Evolutionary conservation across 176 grass and related monocot genomes (phyloP).

Genomic region (Sorghum bicolor): DNA sequence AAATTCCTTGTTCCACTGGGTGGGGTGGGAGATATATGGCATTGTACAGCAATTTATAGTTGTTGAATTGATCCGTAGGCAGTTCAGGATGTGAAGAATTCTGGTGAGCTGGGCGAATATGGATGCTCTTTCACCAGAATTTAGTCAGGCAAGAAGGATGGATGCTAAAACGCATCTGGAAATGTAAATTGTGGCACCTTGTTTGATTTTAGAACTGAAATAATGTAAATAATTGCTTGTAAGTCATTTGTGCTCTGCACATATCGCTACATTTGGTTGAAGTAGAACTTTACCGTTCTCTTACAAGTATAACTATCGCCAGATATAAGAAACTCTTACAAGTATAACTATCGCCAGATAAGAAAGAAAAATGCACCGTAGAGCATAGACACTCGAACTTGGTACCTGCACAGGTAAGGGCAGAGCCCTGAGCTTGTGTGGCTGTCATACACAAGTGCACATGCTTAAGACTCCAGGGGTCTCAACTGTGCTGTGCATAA

Average conservation of each 20-base stretch:
- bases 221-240: slow-evolving; percentile 31
- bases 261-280: not conserved
- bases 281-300: not conserved
- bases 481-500: too few species aligned
- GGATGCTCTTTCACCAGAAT: slow-evolving; percentile 30
- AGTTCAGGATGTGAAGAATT: slow-evolving; percentile 21
- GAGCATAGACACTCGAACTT: too few species aligned
- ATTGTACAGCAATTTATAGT: slow-evolving; percentile 36
- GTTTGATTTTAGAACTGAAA: slow-evolving; percentile 19
- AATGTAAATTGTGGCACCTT: not conserved
- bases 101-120: slow-evolving; percentile 34
- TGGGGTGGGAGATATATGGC: slow-evolving; percentile 24
- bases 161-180: slow-evolving; percentile 21
- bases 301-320: not conserved
- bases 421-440: too few species aligned
- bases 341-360: not conserved
- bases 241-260: not conserved
- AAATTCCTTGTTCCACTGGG: slow-evolving; percentile 28
- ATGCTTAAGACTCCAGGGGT: too few species aligned
- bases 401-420: too few species aligned
- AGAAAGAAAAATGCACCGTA: too few species aligned
- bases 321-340: not conserved
- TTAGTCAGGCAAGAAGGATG: slow-evolving; percentile 5
- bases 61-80: slow-evolving; percentile 13
- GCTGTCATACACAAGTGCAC: too few species aligned